phyloP scores from a whole-genome alignment of 352 stramenopile species.

The Phytophthora vignae region DNA sequence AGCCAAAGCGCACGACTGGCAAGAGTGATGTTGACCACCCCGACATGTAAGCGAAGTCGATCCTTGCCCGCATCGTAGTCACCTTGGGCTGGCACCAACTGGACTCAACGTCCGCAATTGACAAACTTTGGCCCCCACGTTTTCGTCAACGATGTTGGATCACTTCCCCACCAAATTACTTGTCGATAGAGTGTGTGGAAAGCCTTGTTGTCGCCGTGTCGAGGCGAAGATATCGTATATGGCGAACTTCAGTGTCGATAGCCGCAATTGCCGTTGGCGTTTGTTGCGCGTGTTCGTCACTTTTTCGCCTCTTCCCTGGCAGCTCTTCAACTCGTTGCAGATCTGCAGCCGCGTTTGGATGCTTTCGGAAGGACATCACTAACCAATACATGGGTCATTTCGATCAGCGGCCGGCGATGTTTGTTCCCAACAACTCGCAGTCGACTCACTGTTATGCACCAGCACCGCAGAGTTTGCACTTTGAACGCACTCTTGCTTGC shows the following conservation, averaged over 20 bases:
- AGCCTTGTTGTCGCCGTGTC: not conserved
- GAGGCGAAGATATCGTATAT: not conserved
- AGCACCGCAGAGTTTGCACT: not conserved
- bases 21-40: constrained; percentile 20
- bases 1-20: not conserved
- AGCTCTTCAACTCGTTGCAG: constrained; percentile 15
- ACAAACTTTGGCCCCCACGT: constrained; percentile 13
- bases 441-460: not conserved
- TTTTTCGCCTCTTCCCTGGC: constrained; percentile 13
- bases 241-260: not conserved
- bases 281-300: constrained; percentile 1
- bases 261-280: not conserved
- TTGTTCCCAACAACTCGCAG: not conserved
- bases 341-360: constrained; percentile 12
- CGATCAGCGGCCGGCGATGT: not conserved
- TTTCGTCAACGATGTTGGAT: not conserved
- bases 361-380: not conserved
- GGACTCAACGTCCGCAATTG: constrained; percentile 3
- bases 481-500: no score
- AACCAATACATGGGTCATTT: not conserved
- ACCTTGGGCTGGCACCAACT: constrained; percentile 7
- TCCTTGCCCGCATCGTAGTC: not conserved
- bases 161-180: constrained; percentile 20
- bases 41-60: constrained; percentile 4
- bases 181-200: constrained; percentile 2